Base-by-base conservation (phyloP, 495 filamentous ascomycete species). In the Pyrenopolyporus hunteri region DNA sequence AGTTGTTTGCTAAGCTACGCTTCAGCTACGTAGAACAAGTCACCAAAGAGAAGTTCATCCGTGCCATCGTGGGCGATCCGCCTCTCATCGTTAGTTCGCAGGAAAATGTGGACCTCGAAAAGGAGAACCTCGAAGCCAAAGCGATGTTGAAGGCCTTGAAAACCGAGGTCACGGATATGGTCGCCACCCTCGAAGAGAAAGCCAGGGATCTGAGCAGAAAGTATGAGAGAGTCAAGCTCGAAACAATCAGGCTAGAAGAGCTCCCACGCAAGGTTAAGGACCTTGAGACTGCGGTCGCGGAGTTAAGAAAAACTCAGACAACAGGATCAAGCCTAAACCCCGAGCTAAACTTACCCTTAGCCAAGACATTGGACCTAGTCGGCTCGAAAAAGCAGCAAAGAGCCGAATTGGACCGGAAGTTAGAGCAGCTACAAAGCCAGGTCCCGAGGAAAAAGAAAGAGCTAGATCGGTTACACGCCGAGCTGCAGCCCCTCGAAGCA, bases 1-100 rank as follows among this genome's bases (percentile, higher is more conserved):
- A 97, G 76, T 84, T 98, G 23, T 98, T 97, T 74, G 88, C 91
- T 35, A 97, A 97, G 76, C 83, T 98, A 22, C 91, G 92, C 70
- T 98, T 98, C 79, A 95, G 90, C 64, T 98, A 91, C 74, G 82
- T 91, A 57, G 89, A 91, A 70, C 89, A 91, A 73, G 84, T 89
- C 29, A 90, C 88, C 37, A 91, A 91, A 67, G 89, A 92, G 67
- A 89, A 89, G 59, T 90, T 90, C 70, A 86, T 91, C 28, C 86
- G 87, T 56, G 81, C 85, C 53, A 88, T 90, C 56, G 91, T 93
- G 13, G 89, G 89, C 63, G 91, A 97, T 51, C 90, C 92, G 29
- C 93, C 92, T 1, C 79, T 91, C 10, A 86, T 97, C 33, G 88
- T 96, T 52, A 88, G 87, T 11, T 83, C 87, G 36, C 81, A 87